Evolutionary conservation across 1,284 basidiomycete species (phyloP).

Genomic region (Austroboletus rostrupii): DNA sequence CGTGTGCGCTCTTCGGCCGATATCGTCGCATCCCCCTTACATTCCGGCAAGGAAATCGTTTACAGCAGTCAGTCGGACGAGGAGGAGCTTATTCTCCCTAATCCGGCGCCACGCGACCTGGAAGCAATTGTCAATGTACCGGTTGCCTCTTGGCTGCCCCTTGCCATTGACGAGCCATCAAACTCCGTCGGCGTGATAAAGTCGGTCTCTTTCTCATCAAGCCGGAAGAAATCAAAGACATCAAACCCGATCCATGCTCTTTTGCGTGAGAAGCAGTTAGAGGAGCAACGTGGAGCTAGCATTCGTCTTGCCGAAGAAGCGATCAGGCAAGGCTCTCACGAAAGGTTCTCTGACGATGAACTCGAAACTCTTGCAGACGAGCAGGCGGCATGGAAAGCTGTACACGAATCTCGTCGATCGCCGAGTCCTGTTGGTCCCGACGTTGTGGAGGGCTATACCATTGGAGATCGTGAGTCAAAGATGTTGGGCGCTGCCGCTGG

Average conservation of each 20-base stretch:
- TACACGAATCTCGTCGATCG: constrained; percentile 25
- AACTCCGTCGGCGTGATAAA: background rate
- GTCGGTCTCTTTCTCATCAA: background rate
- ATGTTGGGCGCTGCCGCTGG: constrained; percentile 28
- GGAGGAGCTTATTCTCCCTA: constrained; percentile 43
- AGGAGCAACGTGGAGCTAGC: constrained; percentile 43
- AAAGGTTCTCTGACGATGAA: constrained; percentile 37
- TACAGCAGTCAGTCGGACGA: constrained; percentile 73
- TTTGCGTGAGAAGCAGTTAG: constrained; percentile 48
- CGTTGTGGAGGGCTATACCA: constrained; percentile 30
- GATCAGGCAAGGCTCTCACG: constrained; percentile 27
- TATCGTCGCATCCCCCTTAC: constrained; percentile 15
- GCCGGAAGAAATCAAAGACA: constrained; percentile 27
- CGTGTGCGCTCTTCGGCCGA: constrained; percentile 28
- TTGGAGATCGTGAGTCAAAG: constrained; percentile 30
- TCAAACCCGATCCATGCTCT: constrained; percentile 51
- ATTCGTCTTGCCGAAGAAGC: constrained; percentile 43
- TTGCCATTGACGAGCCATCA: constrained; percentile 7
- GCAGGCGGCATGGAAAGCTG: constrained; percentile 35
- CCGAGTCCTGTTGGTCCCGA: constrained; percentile 19
- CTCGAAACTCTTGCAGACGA: constrained; percentile 36
- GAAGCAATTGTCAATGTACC: constrained; percentile 30
- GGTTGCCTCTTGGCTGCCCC: constrained; percentile 9
- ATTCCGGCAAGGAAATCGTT: constrained; percentile 37
- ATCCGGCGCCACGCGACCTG: constrained; percentile 21